A percentile compares a stretch with the other conserved stretches of the same genome.
phyloP scores from a whole-genome alignment of 495 filamentous ascomycete genomes.

The Aspergillus sclerotioniger region DNA sequence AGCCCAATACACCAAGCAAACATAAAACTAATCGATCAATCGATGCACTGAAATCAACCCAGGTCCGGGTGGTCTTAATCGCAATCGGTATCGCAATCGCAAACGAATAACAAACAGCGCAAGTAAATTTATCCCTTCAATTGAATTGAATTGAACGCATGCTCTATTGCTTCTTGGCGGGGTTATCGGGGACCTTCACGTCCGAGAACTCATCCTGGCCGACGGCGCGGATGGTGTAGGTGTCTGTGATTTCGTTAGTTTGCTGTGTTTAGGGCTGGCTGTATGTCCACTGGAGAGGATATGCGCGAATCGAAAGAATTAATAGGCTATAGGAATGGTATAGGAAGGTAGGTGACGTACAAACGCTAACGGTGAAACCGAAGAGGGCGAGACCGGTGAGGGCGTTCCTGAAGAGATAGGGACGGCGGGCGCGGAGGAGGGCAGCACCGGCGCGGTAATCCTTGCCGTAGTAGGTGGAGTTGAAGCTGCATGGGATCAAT shows the following conservation, averaged over 20 bases:
- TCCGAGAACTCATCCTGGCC: conserved; percentile 98
- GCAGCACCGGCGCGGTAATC: conserved; percentile 75
- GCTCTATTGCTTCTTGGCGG: conserved; percentile 39
- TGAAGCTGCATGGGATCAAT: conserved; percentile 50
- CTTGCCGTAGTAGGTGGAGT: conserved; percentile 88
- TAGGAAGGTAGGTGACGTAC: conserved; percentile 64
- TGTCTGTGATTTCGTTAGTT: conserved; percentile 55
- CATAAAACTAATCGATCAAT: neutral
- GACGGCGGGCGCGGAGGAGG: conserved; percentile 83
- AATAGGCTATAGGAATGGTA: too few relatives aligned
- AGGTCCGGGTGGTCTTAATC: too few relatives aligned
- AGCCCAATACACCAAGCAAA: neutral
- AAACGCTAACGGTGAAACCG: conserved; percentile 72
- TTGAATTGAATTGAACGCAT: too few relatives aligned
- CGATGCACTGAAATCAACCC: too few relatives aligned
- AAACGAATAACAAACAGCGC: too few relatives aligned
- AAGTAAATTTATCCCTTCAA: too few relatives aligned
- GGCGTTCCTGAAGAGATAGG: conserved; percentile 88
- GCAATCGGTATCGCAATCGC: too few relatives aligned
- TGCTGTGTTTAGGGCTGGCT: too few relatives aligned
- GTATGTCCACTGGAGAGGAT: too few relatives aligned
- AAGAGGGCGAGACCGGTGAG: conserved; percentile 68
- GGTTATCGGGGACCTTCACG: conserved; percentile 76
- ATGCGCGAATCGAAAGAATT: too few relatives aligned
- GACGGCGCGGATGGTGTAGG: conserved; percentile 83